These are phyloP conservation scores for Amphirosellinia nigrospora DNA, from an alignment of 495 filamentous ascomycete genomes.

Conservation along the genomic window DNA sequence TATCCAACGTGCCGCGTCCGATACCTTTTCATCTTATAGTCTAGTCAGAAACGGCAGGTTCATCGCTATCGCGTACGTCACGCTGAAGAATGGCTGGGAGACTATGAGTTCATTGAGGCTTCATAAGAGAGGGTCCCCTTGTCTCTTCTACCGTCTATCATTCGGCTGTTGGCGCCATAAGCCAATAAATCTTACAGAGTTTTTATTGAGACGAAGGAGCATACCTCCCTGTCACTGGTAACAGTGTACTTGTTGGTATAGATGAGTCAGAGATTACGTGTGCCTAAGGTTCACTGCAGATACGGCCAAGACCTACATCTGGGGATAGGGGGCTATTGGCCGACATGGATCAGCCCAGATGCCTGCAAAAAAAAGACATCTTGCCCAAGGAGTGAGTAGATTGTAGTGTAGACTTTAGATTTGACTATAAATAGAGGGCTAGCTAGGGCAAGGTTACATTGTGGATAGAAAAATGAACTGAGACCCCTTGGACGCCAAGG, in stretches of 20 bases:
- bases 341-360: no score
- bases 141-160: neutral
- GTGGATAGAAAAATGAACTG: no score
- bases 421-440: no score
- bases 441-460: no score
- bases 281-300: neutral
- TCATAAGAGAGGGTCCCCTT: no score
- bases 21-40: neutral
- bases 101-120: neutral
- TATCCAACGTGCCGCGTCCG: neutral
- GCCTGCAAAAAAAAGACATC: no score
- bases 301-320: no score
- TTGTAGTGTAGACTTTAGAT: no score
- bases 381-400: no score
- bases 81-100: neutral
- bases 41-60: neutral
- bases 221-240: neutral
- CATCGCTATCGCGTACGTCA: neutral
- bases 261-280: neutral
- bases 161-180: neutral
- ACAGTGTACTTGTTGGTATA: neutral
- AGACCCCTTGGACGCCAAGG: no score
- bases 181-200: neutral
- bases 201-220: neutral
- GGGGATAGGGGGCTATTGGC: no score